These are phyloP conservation scores for Phytopythium montanum DNA, from an alignment of 352 stramenopile species.

Conservation along the genomic window DNA sequence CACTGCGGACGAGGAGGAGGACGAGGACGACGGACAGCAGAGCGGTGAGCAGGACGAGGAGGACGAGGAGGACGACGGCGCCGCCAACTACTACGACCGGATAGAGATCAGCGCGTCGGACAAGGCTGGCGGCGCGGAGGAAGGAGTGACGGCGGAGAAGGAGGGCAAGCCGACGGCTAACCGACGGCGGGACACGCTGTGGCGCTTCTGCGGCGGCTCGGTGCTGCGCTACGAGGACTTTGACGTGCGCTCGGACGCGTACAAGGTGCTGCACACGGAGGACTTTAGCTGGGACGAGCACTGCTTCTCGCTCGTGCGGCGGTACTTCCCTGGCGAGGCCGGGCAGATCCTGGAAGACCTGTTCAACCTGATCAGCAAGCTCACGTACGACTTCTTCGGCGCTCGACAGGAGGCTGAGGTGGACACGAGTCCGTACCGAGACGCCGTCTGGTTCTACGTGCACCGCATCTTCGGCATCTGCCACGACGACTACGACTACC, in stretches of 20 bases:
- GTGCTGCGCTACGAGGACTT: constrained; percentile 84
- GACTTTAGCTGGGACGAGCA: constrained; percentile 90
- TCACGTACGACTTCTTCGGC: constrained; percentile 82
- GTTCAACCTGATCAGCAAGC: constrained; percentile 83
- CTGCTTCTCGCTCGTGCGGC: constrained; percentile 81
- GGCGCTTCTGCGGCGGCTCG: constrained; percentile 77
- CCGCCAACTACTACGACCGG: constrained; percentile 7
- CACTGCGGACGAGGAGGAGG: constrained; percentile 46
- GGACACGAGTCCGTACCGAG: constrained; percentile 78
- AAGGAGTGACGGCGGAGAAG: constrained; percentile 47
- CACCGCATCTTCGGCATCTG: constrained; percentile 88
- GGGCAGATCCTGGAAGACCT: constrained; percentile 83
- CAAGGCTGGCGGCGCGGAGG: constrained; percentile 4
- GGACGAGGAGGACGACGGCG: constrained; percentile 16
- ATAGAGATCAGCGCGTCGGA: constrained; percentile 6
- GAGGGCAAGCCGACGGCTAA: constrained; percentile 40
- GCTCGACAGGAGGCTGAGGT: constrained; percentile 48
- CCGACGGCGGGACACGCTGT: constrained; percentile 64
- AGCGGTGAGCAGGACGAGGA: constrained; percentile 20
- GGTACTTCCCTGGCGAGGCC: constrained; percentile 79
- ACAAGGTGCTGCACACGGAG: constrained; percentile 83
- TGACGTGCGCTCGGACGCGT: constrained; percentile 76
- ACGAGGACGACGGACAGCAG: constrained; percentile 28
- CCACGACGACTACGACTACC: constrained; percentile 88
- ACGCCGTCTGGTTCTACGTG: constrained; percentile 87